These are phyloP conservation scores for Suillus paluster DNA, from an alignment of 768 basidiomycete genomes.

Conservation along the genomic window DNA sequence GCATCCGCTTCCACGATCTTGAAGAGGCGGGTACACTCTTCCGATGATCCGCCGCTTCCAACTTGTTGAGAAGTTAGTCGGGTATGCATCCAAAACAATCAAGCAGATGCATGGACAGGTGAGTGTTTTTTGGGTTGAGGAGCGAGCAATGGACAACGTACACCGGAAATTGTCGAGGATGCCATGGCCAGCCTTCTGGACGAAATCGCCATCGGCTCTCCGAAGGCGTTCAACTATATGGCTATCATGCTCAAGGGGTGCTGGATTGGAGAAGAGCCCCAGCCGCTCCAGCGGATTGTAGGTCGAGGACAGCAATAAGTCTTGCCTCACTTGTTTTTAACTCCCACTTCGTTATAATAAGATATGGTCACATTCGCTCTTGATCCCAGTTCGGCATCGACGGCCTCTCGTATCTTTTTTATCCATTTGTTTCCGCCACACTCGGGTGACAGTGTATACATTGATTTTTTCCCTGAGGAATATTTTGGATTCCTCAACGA, in stretches of 20 bases:
- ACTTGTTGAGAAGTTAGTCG: constrained; percentile 78
- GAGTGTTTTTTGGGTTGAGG: constrained; percentile 70
- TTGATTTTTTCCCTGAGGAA: not conserved
- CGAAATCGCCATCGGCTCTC: constrained; percentile 89
- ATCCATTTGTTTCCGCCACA: not conserved
- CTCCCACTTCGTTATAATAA: not conserved
- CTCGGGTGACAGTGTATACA: not conserved
- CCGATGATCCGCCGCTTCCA: constrained; percentile 62
- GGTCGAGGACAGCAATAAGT: constrained; percentile 60
- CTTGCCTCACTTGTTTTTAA: constrained; percentile 52
- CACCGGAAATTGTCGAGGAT: constrained; percentile 67
- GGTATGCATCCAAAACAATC: constrained; percentile 79
- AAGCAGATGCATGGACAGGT: constrained; percentile 76
- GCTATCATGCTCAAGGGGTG: constrained; percentile 75
- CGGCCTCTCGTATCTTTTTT: not conserved
- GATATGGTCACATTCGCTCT: not conserved
- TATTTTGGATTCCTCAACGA: not conserved
- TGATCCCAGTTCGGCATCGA: not conserved
- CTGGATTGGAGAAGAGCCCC: constrained; percentile 62
- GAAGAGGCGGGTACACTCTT: constrained; percentile 85
- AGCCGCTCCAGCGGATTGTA: constrained; percentile 56
- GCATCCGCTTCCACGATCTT: constrained; percentile 62
- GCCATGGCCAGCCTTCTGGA: constrained; percentile 78
- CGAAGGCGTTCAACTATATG: constrained; percentile 74
- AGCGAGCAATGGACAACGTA: constrained; percentile 61